Percentiles rank a stretch among this genome's conserved stretches.
phyloP scores from a whole-genome alignment of 2,329 filamentous ascomycete genomes.

The Zarea fungicola region DNA sequence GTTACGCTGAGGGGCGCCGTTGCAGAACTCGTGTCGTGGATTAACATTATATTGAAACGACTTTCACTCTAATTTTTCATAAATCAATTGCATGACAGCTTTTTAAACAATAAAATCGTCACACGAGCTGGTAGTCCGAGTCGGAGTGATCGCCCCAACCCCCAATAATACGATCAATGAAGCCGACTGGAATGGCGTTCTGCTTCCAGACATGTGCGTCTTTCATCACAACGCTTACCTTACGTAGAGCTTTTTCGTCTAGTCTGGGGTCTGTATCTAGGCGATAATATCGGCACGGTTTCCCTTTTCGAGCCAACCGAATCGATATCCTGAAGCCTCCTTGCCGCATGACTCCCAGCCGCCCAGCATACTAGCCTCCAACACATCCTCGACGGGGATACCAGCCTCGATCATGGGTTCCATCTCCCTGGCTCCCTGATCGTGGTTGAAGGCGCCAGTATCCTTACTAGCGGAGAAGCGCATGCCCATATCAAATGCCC shows the following conservation, averaged over 20 bases:
- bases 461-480: slow-evolving; percentile 48
- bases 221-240: slow-evolving; percentile 53
- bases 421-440: slow-evolving; percentile 46
- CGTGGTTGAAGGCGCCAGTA: slow-evolving; percentile 49
- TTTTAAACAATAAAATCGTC: background rate
- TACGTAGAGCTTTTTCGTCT: slow-evolving; percentile 37
- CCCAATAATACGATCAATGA: slow-evolving; percentile 11
- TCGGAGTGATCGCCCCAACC: slow-evolving; percentile 4
- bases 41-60: too few species aligned
- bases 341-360: slow-evolving; percentile 53
- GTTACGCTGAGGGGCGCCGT: too few species aligned
- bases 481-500: slow-evolving; percentile 41
- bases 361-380: slow-evolving; percentile 44
- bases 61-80: too few species aligned
- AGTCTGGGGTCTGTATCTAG: slow-evolving; percentile 38
- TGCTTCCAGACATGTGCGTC: slow-evolving; percentile 47
- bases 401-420: slow-evolving; percentile 50
- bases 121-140: slow-evolving; percentile 1
- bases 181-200: slow-evolving; percentile 19
- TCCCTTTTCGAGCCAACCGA: slow-evolving; percentile 47
- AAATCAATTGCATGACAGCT: too few species aligned
- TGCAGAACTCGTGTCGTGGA: too few species aligned
- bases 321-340: slow-evolving; percentile 44
- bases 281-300: slow-evolving; percentile 48
- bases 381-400: slow-evolving; percentile 42